phyloP scores from a whole-genome alignment of 1,139 yeast species.

The Yamadazyma pseudoaaseri region DNA sequence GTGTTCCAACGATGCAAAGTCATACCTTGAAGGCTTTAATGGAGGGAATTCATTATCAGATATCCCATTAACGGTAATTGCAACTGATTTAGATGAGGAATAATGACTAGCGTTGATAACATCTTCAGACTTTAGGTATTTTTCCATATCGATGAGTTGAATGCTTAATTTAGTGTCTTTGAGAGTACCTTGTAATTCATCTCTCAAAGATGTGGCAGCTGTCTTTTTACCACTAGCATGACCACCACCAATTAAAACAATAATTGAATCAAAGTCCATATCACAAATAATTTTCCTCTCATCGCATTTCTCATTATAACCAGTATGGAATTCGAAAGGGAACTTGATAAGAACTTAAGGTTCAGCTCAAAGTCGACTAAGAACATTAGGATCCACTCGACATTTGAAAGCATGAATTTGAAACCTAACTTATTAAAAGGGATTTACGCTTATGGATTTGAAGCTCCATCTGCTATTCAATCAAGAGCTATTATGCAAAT shows the following conservation, averaged over 20 bases:
- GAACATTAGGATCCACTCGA: slow-evolving; percentile 58
- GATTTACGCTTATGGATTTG: slow-evolving; percentile 88
- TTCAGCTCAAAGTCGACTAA: slow-evolving; percentile 37
- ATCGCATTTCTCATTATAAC: slow-evolving; percentile 4
- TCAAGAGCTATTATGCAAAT: slow-evolving; percentile 93
- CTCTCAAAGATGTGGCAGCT: slow-evolving; percentile 29
- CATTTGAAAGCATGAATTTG: slow-evolving; percentile 78
- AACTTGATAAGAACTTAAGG: slow-evolving; percentile 14
- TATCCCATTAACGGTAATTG: slow-evolving; percentile 26
- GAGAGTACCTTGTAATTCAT: slow-evolving; percentile 22
- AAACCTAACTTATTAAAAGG: slow-evolving; percentile 71
- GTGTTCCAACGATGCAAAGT: slow-evolving; percentile 25
- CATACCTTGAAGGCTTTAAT: slow-evolving; percentile 41
- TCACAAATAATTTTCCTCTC: background rate
- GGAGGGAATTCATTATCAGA: slow-evolving; percentile 19
- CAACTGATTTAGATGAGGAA: slow-evolving; percentile 26
- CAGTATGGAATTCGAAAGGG: slow-evolving; percentile 11
- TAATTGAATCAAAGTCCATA: slow-evolving; percentile 17
- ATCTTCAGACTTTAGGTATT: slow-evolving; percentile 19
- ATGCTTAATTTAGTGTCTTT: slow-evolving; percentile 18
- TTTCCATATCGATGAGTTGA: slow-evolving; percentile 40
- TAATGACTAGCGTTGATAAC: slow-evolving; percentile 16
- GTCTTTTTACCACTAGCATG: slow-evolving; percentile 67
- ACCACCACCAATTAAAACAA: slow-evolving; percentile 71
- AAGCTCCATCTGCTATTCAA: slow-evolving; percentile 93